These are phyloP conservation scores for Elaeagnus macrophylla DNA, from an alignment of 306 rosid species.

Conservation along the genomic window DNA sequence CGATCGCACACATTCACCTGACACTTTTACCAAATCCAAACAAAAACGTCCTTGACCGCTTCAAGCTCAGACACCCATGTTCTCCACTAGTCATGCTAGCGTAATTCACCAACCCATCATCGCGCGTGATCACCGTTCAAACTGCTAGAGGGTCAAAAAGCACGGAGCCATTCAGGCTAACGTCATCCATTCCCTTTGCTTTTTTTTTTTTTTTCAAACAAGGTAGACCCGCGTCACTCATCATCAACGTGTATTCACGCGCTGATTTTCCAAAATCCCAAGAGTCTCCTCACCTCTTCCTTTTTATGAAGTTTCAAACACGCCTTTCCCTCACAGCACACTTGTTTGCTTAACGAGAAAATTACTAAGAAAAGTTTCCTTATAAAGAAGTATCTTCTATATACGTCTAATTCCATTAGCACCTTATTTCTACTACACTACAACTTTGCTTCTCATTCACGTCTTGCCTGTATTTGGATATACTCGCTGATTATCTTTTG, in stretches of 20 bases:
- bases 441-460: background rate
- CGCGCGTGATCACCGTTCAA: background rate
- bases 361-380: background rate
- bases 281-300: background rate
- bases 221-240: constrained; percentile 7
- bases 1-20: too few relatives aligned
- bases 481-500: background rate
- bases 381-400: background rate
- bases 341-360: constrained; percentile 14
- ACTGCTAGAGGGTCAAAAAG: constrained; percentile 1
- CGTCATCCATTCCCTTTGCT: background rate
- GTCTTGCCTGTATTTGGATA: background rate
- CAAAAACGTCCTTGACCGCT: too few relatives aligned
- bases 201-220: background rate
- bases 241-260: constrained; percentile 29
- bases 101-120: background rate
- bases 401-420: background rate
- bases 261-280: constrained; percentile 16
- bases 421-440: background rate
- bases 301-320: background rate
- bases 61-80: background rate
- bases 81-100: background rate
- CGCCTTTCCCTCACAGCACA: background rate
- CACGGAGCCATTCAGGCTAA: background rate
- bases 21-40: too few relatives aligned